Base-by-base conservation (phyloP, 768 basidiomycete genomes). In the Kwoniella shandongensis region DNA sequence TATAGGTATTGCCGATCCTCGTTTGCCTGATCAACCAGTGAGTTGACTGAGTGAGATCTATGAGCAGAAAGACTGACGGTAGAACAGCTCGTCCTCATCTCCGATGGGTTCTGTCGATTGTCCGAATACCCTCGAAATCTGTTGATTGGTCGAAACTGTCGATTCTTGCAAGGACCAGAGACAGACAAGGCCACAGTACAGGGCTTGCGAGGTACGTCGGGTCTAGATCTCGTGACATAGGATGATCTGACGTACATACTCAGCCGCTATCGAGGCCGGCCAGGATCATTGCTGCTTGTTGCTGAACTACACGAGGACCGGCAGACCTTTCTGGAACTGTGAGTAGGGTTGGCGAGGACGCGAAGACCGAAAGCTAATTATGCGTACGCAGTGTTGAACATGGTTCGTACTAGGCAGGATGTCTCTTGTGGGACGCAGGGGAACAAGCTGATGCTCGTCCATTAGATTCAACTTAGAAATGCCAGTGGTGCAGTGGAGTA, bases 301-400 rank as follows among this genome's bases (percentile, higher is more conserved):
- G 15, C 36, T 64, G 36, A 64, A 64, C n/a, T 64, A 64, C 36
- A 60, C 58, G 3, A 44, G 63, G 11, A 64, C 63, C 11, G 63
- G 63, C 2, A 51, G 49, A 35, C 58, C 63, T 20, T 64, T 64
- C 51, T 64, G 63, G 63, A 64, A 64, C 25, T 42, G 63, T 64
- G 40, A 51, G 62, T 63, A 17, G 12, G 7, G 6, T 32, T 32
- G 6, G 7, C 13, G 32, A 32, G 13, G 13, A 6, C 13, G 13
- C 13, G 32, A 6, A 6, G 32, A 32, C 7, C 32, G 6, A 32
- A 6, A 32, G 32, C 32, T 32, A 32, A 11, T 23, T 32, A 17
- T 35, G 20, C 44, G 11, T 17, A 36, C 18, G 13, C 41, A 64
- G 58, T 60, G 30, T 26, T 64, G 27, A 59, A 55, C 18, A 64